Percentiles rank a stretch among this genome's conserved stretches.
Evolutionary conservation across 2,329 filamentous ascomycete genomes (phyloP).

Genomic region (Coniochaeta sp.): DNA sequence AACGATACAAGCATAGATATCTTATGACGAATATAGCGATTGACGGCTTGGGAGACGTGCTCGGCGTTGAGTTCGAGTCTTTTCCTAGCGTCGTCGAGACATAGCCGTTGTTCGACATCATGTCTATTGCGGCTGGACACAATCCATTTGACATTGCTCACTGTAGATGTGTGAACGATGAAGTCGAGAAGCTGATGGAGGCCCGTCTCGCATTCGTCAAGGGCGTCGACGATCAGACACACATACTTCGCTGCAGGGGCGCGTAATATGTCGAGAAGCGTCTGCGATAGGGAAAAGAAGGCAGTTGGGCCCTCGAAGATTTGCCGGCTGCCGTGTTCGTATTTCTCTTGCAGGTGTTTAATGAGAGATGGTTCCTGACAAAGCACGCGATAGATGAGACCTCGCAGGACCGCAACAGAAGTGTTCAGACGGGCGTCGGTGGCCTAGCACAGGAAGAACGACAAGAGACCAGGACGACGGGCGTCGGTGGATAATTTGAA

Average conservation of each 20-base stretch:
- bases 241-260: constrained; percentile 19
- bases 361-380: constrained; percentile 22
- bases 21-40: too few species aligned
- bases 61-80: too few species aligned
- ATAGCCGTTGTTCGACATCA: too few species aligned
- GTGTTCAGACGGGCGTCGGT: constrained; percentile 16
- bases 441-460: constrained; percentile 24
- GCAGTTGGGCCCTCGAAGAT: constrained; percentile 29
- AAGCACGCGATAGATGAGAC: constrained; percentile 19
- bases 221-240: constrained; percentile 35
- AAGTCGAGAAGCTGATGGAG: constrained; percentile 25
- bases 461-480: neutral
- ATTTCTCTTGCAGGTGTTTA: constrained; percentile 22
- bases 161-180: constrained; percentile 19
- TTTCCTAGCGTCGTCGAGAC: too few species aligned
- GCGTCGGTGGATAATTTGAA: too few species aligned
- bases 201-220: constrained; percentile 34
- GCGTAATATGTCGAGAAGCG: constrained; percentile 30
- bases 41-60: too few species aligned
- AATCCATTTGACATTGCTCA: constrained; percentile 28
- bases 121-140: constrained; percentile 30
- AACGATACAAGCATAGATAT: too few species aligned
- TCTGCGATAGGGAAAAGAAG: constrained; percentile 25
- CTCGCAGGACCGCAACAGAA: constrained; percentile 20
- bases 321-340: constrained; percentile 19